Evolutionary conservation across 495 filamentous ascomycete species (phyloP).

Genomic region (Bacidia gigantensis): DNA sequence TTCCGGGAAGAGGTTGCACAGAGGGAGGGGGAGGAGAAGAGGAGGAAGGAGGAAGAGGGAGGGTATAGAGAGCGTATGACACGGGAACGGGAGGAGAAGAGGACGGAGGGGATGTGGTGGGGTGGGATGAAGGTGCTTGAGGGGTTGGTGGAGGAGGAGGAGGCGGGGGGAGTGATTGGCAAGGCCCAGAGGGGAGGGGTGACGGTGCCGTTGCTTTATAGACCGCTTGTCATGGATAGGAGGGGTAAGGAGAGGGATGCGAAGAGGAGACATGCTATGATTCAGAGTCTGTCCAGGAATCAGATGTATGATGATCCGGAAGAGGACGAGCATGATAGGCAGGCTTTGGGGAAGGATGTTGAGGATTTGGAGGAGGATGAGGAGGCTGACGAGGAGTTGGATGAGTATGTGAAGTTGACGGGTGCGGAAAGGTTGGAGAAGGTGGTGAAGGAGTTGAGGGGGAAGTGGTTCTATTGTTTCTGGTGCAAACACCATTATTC

Average conservation of each 20-base stretch:
- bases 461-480: conserved; percentile 73
- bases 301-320: conserved; percentile 39
- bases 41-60: conserved; percentile 49
- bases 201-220: conserved; percentile 65
- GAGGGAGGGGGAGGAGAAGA: conserved; percentile 38
- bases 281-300: conserved; percentile 32
- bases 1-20: conserved; percentile 50
- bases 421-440: conserved; percentile 47
- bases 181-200: conserved; percentile 19
- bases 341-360: conserved; percentile 40
- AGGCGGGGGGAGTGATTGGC: conserved; percentile 8
- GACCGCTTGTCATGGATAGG: conserved; percentile 54
- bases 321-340: conserved; percentile 41
- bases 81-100: conserved; percentile 54
- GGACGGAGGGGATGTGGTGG: conserved; percentile 49
- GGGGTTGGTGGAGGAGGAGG: conserved; percentile 43
- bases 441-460: conserved; percentile 54
- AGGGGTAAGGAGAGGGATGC: conserved; percentile 56
- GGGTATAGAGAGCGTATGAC: conserved; percentile 65
- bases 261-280: conserved; percentile 54
- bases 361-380: conserved; percentile 77
- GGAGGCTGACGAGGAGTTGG: conserved; percentile 71
- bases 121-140: conserved; percentile 77
- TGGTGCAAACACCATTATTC: conserved; percentile 86
- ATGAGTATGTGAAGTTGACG: conserved; percentile 63